A percentile compares a stretch with the other conserved stretches of the same genome.
These are phyloP conservation scores for Pseudozyma sp. DNA, from an alignment of 1,284 basidiomycete species.

Conservation along the genomic window DNA sequence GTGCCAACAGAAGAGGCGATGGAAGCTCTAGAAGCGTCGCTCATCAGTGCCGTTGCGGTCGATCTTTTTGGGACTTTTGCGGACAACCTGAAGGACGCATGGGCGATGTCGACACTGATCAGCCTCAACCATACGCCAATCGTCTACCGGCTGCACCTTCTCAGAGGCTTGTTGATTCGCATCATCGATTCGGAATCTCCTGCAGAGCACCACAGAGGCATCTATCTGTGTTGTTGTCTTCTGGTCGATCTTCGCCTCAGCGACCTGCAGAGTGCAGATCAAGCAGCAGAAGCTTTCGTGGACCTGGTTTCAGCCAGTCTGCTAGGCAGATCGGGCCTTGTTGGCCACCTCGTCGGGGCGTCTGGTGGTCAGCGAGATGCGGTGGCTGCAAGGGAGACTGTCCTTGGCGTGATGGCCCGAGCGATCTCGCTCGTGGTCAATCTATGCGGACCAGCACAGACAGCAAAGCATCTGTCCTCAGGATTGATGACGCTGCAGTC, in stretches of 20 bases:
- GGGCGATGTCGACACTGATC: not conserved
- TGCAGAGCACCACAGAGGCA: not conserved
- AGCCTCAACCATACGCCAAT: conserved; percentile 3
- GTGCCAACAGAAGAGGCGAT: not conserved
- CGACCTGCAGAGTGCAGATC: not conserved
- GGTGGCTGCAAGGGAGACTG: conserved; percentile 4
- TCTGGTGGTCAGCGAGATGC: not conserved
- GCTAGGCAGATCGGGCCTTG: conserved; percentile 4
- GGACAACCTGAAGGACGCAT: not conserved
- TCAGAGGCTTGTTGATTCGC: conserved; percentile 1
- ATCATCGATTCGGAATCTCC: not conserved
- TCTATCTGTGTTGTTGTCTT: conserved; percentile 11
- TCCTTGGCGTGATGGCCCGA: conserved; percentile 13
- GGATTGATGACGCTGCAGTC: conserved; percentile 9
- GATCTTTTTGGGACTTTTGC: conserved; percentile 13
- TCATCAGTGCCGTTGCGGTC: conserved; percentile 8
- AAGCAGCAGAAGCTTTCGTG: not conserved
- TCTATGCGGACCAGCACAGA: not conserved
- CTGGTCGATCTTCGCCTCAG: conserved; percentile 6
- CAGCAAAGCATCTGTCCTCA: not conserved
- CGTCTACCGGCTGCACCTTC: conserved; percentile 1
- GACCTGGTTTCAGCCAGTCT: conserved; percentile 1
- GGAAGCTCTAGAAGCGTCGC: conserved; percentile 5
- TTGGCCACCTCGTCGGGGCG: not conserved
- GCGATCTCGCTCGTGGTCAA: conserved; percentile 15